Conservation (phyloP, 2,329 filamentous ascomycete genomes). For the Endocalyx cinctus region DNA sequence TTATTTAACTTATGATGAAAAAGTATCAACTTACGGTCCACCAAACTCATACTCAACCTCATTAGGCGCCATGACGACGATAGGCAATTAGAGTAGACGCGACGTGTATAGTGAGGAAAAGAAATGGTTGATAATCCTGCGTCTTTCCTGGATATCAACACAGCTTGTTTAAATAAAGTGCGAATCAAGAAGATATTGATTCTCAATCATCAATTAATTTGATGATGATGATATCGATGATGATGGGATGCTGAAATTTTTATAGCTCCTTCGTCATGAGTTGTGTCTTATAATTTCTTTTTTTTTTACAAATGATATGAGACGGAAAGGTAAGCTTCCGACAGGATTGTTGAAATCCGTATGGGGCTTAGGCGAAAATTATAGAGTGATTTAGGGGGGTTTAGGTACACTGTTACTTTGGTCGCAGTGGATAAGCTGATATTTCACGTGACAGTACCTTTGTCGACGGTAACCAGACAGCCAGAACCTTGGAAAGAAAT, state of each 20-base stretch:
- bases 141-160: too few species aligned
- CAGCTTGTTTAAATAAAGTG: not conserved
- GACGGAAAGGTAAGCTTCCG: too few species aligned
- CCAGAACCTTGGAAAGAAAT: too few species aligned
- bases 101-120: not conserved
- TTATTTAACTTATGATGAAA: not conserved
- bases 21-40: slow-evolving; percentile 15
- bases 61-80: not conserved
- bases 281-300: not conserved
- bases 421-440: too few species aligned
- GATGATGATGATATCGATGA: not conserved
- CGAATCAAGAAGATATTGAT: not conserved
- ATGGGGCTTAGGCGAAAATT: too few species aligned
- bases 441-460: too few species aligned
- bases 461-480: too few species aligned
- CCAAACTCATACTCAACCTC: slow-evolving; percentile 17
- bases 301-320: not conserved
- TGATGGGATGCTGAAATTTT: not conserved
- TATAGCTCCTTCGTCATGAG: not conserved
- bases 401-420: too few species aligned
- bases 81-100: not conserved
- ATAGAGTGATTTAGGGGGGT: too few species aligned
- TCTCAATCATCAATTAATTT: not conserved
- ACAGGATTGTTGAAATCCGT: too few species aligned
- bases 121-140: too few species aligned